phyloP scores from a whole-genome alignment of 2,329 filamentous ascomycete genomes.

The Nothopassalora personata region DNA sequence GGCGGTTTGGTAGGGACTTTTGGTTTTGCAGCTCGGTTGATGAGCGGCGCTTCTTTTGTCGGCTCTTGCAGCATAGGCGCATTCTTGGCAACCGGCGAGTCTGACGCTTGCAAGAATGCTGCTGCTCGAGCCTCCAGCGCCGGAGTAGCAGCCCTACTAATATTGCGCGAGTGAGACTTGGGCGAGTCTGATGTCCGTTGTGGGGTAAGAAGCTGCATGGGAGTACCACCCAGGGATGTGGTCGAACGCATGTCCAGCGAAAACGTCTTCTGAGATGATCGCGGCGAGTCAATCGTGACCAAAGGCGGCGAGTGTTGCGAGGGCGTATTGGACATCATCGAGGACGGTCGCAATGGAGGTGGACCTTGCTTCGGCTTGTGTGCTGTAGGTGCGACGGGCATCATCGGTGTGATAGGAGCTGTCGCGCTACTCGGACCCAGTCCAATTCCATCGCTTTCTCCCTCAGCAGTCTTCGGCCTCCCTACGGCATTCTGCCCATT shows the following conservation, averaged over 20 bases:
- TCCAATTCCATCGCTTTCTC: constrained; percentile 5
- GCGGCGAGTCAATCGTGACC: constrained; percentile 64
- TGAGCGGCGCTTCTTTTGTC: constrained; percentile 59
- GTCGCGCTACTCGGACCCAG: constrained; percentile 4
- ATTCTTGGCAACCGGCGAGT: constrained; percentile 8
- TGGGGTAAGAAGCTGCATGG: constrained; percentile 20
- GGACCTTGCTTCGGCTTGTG: constrained; percentile 31
- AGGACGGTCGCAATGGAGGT: constrained; percentile 41
- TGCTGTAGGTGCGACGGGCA: constrained; percentile 5
- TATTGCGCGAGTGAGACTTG: constrained; percentile 32
- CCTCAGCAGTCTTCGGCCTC: constrained; percentile 6
- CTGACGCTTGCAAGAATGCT: constrained; percentile 30
- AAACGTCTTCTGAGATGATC: constrained; percentile 50
- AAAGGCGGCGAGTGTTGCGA: constrained; percentile 54
- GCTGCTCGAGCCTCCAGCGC: constrained; percentile 36
- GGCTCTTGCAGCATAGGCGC: constrained; percentile 7
- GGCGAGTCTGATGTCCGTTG: constrained; percentile 24
- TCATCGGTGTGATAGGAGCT: constrained; percentile 2
- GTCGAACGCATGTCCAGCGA: constrained; percentile 17
- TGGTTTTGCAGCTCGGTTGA: constrained; percentile 77
- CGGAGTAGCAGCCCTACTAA: constrained; percentile 40
- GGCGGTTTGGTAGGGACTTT: constrained; percentile 47
- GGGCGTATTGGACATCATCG: constrained; percentile 45
- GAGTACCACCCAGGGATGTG: constrained; percentile 5
- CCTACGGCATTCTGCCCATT: not conserved